Conservation (phyloP, 208 protist species). For the Kentomonas sorsogonicus region DNA sequence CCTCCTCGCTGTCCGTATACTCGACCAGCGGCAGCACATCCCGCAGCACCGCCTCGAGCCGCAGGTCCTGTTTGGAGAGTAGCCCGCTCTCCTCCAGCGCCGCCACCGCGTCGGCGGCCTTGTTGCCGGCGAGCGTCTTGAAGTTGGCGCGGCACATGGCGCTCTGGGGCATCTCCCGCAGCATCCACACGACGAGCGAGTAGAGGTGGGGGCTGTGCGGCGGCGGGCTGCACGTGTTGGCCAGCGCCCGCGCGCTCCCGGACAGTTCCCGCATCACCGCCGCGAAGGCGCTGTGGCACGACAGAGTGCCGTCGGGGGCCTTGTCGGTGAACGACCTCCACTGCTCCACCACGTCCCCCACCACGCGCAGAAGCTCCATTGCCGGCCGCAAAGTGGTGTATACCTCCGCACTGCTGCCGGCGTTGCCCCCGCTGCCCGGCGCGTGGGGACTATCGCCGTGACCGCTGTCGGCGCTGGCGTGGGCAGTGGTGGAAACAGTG, state of each 20-base stretch:
- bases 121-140: constrained; percentile 44
- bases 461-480: too few relatives aligned
- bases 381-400: too few relatives aligned
- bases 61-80: constrained; percentile 24
- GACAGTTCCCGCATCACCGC: constrained; percentile 12
- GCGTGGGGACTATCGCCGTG: too few relatives aligned
- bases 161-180: constrained; percentile 51
- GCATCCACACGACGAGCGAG: constrained; percentile 65
- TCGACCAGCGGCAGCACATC: constrained; percentile 63
- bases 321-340: too few relatives aligned
- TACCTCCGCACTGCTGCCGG: too few relatives aligned
- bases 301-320: not conserved
- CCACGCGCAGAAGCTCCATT: too few relatives aligned
- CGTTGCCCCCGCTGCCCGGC: too few relatives aligned
- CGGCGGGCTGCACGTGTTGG: constrained; percentile 29
- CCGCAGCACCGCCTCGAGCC: constrained; percentile 40
- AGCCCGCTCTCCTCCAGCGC: constrained; percentile 55
- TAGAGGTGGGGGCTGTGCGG: constrained; percentile 32
- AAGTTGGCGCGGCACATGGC: constrained; percentile 50
- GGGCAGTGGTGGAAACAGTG: too few relatives aligned
- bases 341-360: too few relatives aligned
- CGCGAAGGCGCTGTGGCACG: not conserved
- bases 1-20: constrained; percentile 54
- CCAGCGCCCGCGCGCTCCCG: constrained; percentile 18
- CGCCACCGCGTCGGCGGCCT: constrained; percentile 37